Evolutionary conservation across 1,284 basidiomycete species (phyloP).

Genomic region (Somion occarium): DNA sequence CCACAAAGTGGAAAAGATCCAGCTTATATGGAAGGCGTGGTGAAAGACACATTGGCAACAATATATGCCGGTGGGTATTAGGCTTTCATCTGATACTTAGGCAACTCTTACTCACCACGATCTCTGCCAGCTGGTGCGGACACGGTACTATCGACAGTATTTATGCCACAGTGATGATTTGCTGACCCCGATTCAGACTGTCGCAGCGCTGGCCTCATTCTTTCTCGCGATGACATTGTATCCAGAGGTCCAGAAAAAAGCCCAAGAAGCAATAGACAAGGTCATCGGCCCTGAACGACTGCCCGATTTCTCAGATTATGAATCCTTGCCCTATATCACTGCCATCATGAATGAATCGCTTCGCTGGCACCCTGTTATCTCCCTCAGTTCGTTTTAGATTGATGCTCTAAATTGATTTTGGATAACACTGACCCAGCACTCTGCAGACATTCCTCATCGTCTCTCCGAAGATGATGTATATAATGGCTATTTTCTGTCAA

Average conservation of each 20-base stretch:
- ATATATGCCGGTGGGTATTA: slow-evolving; percentile 6
- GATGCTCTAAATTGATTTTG: too few relatives aligned
- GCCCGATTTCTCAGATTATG: slow-evolving; percentile 18
- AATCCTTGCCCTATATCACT: slow-evolving; percentile 18
- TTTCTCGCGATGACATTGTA: slow-evolving; percentile 19
- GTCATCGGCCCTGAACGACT: slow-evolving; percentile 16
- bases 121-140: slow-evolving; percentile 1
- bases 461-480: slow-evolving; percentile 20
- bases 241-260: slow-evolving; percentile 19
- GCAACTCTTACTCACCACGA: neutral
- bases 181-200: neutral
- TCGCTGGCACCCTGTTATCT: slow-evolving; percentile 12
- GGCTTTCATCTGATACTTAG: neutral
- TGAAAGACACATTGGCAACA: slow-evolving; percentile 3
- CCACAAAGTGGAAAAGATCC: neutral
- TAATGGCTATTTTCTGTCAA: slow-evolving; percentile 19
- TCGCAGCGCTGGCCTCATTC: slow-evolving; percentile 13
- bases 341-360: slow-evolving; percentile 19
- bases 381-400: neutral
- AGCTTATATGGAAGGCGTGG: slow-evolving; percentile 1
- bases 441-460: slow-evolving; percentile 17
- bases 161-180: neutral
- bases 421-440: too few relatives aligned
- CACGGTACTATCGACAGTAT: neutral
- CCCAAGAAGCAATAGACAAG: slow-evolving; percentile 19